These are phyloP conservation scores for Candida dubliniensis DNA, from an alignment of 1,139 yeast genomes.

Conservation along the genomic window DNA sequence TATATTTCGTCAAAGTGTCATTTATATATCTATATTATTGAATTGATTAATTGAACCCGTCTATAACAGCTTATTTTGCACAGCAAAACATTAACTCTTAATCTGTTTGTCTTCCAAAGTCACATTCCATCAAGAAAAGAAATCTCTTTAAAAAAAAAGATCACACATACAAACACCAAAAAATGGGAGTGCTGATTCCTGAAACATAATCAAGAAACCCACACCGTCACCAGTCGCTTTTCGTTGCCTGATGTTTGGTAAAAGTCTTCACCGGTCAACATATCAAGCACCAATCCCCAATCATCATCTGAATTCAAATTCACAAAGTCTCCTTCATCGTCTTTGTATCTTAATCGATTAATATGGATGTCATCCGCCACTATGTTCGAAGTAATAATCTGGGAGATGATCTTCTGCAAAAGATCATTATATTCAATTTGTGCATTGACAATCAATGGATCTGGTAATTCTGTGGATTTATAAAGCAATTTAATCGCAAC, in stretches of 20 bases:
- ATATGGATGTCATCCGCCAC: constrained; percentile 38
- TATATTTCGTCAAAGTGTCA: no score
- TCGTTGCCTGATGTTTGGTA: constrained; percentile 23
- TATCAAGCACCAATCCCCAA: constrained; percentile 57
- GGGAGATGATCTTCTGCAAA: constrained; percentile 37
- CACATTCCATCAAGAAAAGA: background rate
- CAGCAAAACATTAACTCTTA: no score
- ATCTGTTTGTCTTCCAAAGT: background rate
- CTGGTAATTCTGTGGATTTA: constrained; percentile 38
- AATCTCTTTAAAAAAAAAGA: background rate
- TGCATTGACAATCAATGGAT: constrained; percentile 41
- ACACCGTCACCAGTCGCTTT: constrained; percentile 39
- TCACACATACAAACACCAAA: background rate
- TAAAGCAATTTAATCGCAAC: constrained; percentile 54
- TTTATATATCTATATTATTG: no score
- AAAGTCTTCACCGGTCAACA: constrained; percentile 42
- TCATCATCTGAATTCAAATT: constrained; percentile 83
- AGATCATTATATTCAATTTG: constrained; percentile 49
- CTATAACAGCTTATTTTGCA: no score
- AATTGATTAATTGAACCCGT: no score
- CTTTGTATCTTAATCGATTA: constrained; percentile 72
- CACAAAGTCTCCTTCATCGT: constrained; percentile 94
- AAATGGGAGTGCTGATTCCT: background rate
- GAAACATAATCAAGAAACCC: constrained; percentile 28
- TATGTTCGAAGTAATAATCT: constrained; percentile 33